Base-by-base conservation (phyloP, 108 stramenopile species). In the Cyclotella distinguenda region DNA sequence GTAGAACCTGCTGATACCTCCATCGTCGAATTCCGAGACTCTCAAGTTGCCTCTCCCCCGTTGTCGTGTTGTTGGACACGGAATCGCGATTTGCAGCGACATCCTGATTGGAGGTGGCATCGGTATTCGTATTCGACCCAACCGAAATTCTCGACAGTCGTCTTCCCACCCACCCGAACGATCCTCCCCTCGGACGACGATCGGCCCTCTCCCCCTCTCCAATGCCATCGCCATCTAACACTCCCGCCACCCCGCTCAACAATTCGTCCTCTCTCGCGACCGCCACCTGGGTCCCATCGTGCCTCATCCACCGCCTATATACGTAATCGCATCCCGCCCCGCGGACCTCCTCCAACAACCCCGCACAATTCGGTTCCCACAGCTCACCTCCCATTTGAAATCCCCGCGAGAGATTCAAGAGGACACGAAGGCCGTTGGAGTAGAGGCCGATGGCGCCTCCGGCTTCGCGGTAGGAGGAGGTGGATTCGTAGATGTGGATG, bases 381-480 rank as follows among this genome's bases (percentile, higher is more conserved):
- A 13, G 70, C 74, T 39, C 36, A n/a, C 36, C 18, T 19, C 1
- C 58, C 6, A 59, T 2, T 4, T 11, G 1, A 44, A 59, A 42
- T 25, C 58, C 58, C 2, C 18, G n/a, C 16, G 74, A 76, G 1
- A 77, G 13, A 49, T 82, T 67, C 13, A 71, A 74, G 46, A 88
- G 27, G 2, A 86, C 87, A 11, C 87, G 69, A 0, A 88, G 40
- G 3, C 84, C 87, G 39, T 88, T 88, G 67, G 87, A 69, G 42
- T 86, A 88, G 54, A 88, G 61, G 0, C 87, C 84, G 26, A 88
- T 83, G 34, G 72, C 86, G 0, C 78, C 81, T 1, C 86, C 86
- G 19, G 83, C 83, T 21, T 81, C 77, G 13, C 45, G 16, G 55
- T 64, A 77, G 40, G 54, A 47, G 18, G 67, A 21, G 6, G 76